Evolutionary conservation across 768 basidiomycete genomes (phyloP).

Genomic region (Podaxis carcinomalis): DNA sequence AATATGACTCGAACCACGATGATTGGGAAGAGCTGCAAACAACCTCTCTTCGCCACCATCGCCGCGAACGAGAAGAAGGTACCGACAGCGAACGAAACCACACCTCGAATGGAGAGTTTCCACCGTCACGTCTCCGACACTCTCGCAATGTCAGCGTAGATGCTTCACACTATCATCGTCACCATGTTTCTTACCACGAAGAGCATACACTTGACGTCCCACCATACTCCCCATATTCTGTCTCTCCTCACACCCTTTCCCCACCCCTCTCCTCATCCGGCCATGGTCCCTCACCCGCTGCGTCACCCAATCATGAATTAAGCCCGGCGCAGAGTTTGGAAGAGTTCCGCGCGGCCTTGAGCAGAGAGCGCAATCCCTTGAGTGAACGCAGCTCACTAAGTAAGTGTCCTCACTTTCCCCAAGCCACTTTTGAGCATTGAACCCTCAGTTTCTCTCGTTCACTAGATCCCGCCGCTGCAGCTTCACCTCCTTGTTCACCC

Average conservation of each 20-base stretch:
- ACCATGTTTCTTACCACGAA: conserved; percentile 29
- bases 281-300: conserved; percentile 4
- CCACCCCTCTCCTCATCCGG: conserved; percentile 5
- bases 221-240: conserved; percentile 36
- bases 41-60: neutral
- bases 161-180: conserved; percentile 27
- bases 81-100: neutral
- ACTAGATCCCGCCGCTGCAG: neutral
- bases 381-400: conserved; percentile 3
- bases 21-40: conserved; percentile 20
- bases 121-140: neutral
- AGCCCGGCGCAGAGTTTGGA: conserved; percentile 31
- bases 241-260: conserved; percentile 14
- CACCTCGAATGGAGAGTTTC: neutral
- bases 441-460: conserved; percentile 11
- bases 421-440: conserved; percentile 15
- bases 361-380: conserved; percentile 20
- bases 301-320: neutral
- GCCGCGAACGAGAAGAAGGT: neutral
- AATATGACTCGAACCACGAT: conserved; percentile 21
- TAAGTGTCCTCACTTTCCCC: neutral
- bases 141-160: conserved; percentile 29
- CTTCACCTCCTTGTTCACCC: neutral
- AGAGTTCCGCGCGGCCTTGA: conserved; percentile 32
- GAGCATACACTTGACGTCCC: conserved; percentile 28